Percentiles rank a stretch among this genome's conserved stretches.
These are phyloP conservation scores for Saccharomyces mikatae DNA, from an alignment of 805 yeast species.

Conservation along the genomic window DNA sequence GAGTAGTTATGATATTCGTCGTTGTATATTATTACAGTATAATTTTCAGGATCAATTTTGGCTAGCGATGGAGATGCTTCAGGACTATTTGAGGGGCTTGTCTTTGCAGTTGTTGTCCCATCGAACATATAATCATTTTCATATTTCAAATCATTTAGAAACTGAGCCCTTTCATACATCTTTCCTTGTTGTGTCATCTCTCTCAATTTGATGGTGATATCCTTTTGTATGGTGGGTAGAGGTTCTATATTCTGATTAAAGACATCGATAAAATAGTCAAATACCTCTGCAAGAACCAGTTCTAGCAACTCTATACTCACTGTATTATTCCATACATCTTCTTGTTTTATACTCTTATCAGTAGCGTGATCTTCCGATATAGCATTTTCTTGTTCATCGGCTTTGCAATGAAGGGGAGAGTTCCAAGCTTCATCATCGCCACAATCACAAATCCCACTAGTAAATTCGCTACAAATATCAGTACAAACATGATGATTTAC, in stretches of 20 bases:
- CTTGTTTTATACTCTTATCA: slow-evolving; percentile 19
- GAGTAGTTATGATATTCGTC: slow-evolving; percentile 63
- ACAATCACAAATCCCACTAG: slow-evolving; percentile 64
- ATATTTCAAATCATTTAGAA: slow-evolving; percentile 15
- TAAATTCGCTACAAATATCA: slow-evolving; percentile 39
- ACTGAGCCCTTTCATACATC: slow-evolving; percentile 12
- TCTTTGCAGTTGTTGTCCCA: background rate
- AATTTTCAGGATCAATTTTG: slow-evolving; percentile 25
- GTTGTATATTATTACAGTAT: slow-evolving; percentile 60
- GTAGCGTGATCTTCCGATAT: slow-evolving; percentile 29
- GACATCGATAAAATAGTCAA: slow-evolving; percentile 38
- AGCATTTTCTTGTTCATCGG: slow-evolving; percentile 16
- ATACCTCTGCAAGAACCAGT: slow-evolving; percentile 24
- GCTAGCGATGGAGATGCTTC: background rate
- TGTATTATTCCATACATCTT: slow-evolving; percentile 8
- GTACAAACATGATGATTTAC: slow-evolving; percentile 53
- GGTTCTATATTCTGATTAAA: slow-evolving; percentile 32
- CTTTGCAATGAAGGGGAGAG: slow-evolving; percentile 42
- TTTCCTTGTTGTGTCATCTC: slow-evolving; percentile 22
- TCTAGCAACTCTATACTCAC: slow-evolving; percentile 16
- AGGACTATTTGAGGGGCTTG: background rate
- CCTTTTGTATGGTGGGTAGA: slow-evolving; percentile 25
- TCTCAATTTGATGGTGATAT: slow-evolving; percentile 24
- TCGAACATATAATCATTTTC: slow-evolving; percentile 10
- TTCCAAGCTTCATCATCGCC: slow-evolving; percentile 65